Evolutionary conservation across 768 basidiomycete genomes (phyloP).

Genomic region (Lactarius quietus): DNA sequence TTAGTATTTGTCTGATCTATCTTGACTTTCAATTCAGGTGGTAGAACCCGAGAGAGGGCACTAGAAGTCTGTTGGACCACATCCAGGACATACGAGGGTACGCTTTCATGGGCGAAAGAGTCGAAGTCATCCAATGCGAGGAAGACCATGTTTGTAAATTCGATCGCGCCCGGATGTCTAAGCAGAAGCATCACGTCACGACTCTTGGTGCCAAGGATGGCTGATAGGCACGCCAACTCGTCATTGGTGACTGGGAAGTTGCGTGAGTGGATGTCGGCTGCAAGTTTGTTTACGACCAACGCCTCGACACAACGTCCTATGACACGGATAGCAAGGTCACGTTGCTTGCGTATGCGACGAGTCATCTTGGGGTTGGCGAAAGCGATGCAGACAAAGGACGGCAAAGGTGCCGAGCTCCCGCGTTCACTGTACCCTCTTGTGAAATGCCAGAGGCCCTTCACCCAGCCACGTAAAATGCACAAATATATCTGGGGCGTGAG

Average conservation of each 20-base stretch:
- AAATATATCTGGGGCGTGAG: not conserved
- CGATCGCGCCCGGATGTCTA: not conserved
- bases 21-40: not conserved
- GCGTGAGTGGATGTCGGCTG: not conserved
- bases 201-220: not conserved
- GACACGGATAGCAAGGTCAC: fast-evolving
- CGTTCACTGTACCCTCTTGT: not conserved
- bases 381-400: not conserved
- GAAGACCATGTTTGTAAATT: not conserved
- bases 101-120: not conserved
- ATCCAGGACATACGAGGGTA: not conserved
- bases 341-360: not conserved
- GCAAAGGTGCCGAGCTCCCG: not conserved
- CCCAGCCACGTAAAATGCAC: too few relatives aligned
- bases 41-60: not conserved
- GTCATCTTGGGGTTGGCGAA: not conserved
- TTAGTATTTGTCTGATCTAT: too few relatives aligned
- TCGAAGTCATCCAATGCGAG: not conserved
- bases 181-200: not conserved
- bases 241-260: not conserved
- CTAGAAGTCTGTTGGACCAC: not conserved
- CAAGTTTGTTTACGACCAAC: not conserved
- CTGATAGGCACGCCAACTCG: not conserved
- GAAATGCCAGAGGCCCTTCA: not conserved
- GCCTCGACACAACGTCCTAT: not conserved